Percentiles rank a stretch among this genome's conserved stretches.
Conservation (phyloP, 2,329 filamentous ascomycete species). For the Alternaria atra region DNA sequence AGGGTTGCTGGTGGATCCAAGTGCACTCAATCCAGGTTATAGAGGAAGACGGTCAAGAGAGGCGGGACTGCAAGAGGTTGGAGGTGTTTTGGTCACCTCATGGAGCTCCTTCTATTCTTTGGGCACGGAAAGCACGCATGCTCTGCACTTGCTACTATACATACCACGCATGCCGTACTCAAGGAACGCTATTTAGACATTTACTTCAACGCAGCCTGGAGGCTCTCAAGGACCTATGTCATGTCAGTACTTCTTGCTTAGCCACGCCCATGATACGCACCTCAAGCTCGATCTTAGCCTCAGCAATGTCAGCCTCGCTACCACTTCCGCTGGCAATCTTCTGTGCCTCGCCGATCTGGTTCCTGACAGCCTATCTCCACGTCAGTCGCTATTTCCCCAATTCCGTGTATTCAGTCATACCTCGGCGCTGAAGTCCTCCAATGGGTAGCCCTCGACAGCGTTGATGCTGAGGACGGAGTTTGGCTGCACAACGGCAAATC, state of each 20-base stretch:
- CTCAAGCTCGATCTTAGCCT: conserved; percentile 99
- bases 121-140: conserved; percentile 40
- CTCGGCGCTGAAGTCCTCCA: conserved; percentile 96
- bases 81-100: conserved; percentile 36
- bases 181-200: conserved; percentile 57
- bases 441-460: conserved; percentile 90
- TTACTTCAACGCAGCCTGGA: conserved; percentile 84
- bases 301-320: conserved; percentile 96
- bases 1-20: conserved; percentile 28
- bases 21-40: conserved; percentile 26
- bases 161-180: conserved; percentile 28
- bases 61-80: conserved; percentile 16
- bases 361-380: conserved; percentile 71
- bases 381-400: conserved; percentile 23
- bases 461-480: conserved; percentile 97
- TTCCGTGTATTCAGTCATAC: conserved; percentile 46
- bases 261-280: conserved; percentile 60
- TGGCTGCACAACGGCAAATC: conserved; percentile 96
- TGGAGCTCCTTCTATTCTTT: conserved; percentile 48
- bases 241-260: conserved; percentile 47
- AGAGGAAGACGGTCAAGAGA: conserved; percentile 8
- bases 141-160: conserved; percentile 20
- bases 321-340: conserved; percentile 91
- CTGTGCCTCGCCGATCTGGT: conserved; percentile 92
- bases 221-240: conserved; percentile 78